phyloP scores from a whole-genome alignment of 495 filamentous ascomycete species.

The Neurospora sp. region DNA sequence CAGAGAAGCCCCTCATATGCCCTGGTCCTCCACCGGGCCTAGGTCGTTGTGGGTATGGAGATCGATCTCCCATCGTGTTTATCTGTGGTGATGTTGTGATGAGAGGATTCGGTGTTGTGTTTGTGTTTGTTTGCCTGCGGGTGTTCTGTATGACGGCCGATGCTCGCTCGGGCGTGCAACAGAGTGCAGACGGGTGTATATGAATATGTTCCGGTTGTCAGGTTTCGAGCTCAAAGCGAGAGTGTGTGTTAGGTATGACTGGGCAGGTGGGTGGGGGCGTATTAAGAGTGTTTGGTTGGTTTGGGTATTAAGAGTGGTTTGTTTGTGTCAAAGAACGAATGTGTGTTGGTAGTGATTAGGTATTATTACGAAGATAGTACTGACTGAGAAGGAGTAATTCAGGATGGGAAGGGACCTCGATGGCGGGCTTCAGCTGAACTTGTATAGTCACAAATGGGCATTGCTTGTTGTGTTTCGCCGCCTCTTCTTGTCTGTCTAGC shows the following conservation, averaged over 20 bases:
- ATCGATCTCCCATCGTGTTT: not conserved
- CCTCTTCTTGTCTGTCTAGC: not conserved
- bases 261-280: not conserved
- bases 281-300: not conserved
- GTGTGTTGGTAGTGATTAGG: not conserved
- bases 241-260: not conserved
- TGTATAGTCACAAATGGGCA: not conserved
- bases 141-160: not conserved
- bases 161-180: not conserved
- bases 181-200: not conserved
- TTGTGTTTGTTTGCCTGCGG: not conserved
- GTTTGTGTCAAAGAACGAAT: not conserved
- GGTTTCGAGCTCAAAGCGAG: not conserved
- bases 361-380: not conserved
- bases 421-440: not conserved
- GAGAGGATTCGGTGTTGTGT: not conserved
- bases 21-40: not conserved
- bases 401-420: not conserved
- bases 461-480: not conserved
- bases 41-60: not conserved
- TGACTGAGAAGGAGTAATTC: not conserved
- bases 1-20: slow-evolving; percentile 1
- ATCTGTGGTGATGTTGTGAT: not conserved
- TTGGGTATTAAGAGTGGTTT: not conserved
- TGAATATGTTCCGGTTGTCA: not conserved